These are phyloP conservation scores for Ogataea parapolymorpha DNA, from an alignment of 805 yeast genomes.

Conservation along the genomic window DNA sequence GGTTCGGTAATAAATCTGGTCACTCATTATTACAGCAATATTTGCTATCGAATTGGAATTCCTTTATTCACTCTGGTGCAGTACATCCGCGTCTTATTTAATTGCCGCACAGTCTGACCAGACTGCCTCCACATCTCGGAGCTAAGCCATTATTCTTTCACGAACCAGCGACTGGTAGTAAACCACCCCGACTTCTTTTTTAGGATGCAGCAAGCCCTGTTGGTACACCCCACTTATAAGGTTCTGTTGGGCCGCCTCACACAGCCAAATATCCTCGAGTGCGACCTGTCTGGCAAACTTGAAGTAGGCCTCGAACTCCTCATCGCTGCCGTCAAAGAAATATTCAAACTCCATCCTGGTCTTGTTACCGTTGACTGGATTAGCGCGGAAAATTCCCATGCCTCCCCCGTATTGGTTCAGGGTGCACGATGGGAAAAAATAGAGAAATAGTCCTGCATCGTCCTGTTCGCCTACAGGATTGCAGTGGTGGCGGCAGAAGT, in stretches of 20 bases:
- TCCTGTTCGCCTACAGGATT: conserved; percentile 12
- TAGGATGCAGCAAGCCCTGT: conserved; percentile 28
- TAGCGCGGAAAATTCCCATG: conserved; percentile 28
- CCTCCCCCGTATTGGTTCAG: conserved; percentile 31
- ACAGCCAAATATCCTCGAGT: conserved; percentile 29
- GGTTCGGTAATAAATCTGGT: not conserved
- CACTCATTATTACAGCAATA: not conserved
- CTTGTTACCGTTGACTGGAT: conserved; percentile 27
- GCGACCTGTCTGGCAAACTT: conserved; percentile 34
- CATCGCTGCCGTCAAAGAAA: conserved; percentile 27
- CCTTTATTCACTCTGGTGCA: not conserved
- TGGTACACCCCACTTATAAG: conserved; percentile 24
- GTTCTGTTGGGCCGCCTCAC: conserved; percentile 31
- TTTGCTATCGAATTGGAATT: not conserved
- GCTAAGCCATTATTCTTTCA: conserved; percentile 18
- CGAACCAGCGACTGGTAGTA: conserved; percentile 20
- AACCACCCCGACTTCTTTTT: conserved; percentile 27
- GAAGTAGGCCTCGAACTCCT: conserved; percentile 28
- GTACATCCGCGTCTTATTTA: not conserved
- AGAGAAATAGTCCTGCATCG: conserved; percentile 26
- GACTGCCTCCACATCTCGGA: not conserved
- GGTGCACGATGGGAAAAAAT: conserved; percentile 30
- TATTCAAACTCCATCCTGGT: conserved; percentile 33
- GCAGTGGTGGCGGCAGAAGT: conserved; percentile 29
- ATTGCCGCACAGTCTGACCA: not conserved